Conservation (phyloP, 208 protist species). For the Tritrichomonas musculus region DNA sequence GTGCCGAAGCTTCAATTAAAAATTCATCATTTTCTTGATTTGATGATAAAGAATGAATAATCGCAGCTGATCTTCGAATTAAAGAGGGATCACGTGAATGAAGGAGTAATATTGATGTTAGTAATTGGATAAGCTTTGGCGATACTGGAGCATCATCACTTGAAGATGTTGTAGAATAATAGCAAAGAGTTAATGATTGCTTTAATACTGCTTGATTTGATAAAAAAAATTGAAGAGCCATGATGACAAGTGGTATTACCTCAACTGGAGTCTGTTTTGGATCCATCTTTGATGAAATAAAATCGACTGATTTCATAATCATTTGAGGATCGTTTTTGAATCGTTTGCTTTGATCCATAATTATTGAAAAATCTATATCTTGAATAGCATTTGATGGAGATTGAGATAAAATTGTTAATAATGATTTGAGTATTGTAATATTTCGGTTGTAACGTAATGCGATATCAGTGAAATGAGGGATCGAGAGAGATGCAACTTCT, state of each 20-base stretch:
- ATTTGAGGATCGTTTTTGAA: background rate
- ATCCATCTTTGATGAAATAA: background rate
- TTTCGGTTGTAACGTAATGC: background rate
- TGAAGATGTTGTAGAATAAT: background rate
- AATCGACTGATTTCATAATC: background rate
- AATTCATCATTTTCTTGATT: background rate
- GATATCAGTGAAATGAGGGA: background rate
- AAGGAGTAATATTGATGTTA: background rate
- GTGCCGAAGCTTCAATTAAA: background rate
- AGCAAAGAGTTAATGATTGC: background rate
- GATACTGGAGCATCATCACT: background rate
- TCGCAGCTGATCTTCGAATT: background rate
- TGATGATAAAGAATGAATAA: background rate
- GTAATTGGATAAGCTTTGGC: background rate
- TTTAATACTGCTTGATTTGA: background rate
- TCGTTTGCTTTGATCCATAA: background rate
- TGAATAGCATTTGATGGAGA: background rate
- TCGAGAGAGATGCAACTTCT: background rate
- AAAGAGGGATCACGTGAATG: background rate
- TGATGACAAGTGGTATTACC: background rate
- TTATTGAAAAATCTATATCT: background rate
- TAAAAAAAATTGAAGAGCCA: background rate
- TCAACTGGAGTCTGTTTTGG: background rate
- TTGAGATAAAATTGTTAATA: background rate
- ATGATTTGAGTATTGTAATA: background rate